Evolutionary conservation across 371 early-diverging fungal genomes (phyloP).

Genomic region (Gilbertella persicaria): DNA sequence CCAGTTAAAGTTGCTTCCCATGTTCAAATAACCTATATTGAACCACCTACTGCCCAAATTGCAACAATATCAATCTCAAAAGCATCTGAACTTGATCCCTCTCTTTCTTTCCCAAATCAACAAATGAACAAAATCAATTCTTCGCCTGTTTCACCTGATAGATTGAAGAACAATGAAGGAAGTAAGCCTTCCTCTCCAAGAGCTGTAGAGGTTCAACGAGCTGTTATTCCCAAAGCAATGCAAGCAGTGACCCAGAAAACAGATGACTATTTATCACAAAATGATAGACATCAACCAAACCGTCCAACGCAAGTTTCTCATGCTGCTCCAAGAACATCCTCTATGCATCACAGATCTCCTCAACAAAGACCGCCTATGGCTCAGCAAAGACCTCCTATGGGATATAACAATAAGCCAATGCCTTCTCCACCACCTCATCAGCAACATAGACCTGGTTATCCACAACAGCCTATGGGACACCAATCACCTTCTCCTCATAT

Average conservation of each 20-base stretch:
- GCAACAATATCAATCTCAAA: constrained; percentile 18
- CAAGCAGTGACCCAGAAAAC: constrained; percentile 34
- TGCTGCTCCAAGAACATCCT: background rate
- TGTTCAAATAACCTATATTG: constrained; percentile 43
- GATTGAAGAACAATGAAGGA: constrained; percentile 1
- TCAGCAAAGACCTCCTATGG: no score
- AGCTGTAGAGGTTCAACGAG: constrained; percentile 25
- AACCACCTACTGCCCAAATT: constrained; percentile 37
- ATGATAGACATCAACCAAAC: background rate
- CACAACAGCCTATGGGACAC: background rate
- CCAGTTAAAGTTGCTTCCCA: constrained; percentile 23
- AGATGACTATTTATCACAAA: constrained; percentile 20
- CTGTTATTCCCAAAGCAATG: constrained; percentile 28
- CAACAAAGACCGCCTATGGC: background rate
- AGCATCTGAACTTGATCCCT: background rate
- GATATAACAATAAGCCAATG: constrained; percentile 1
- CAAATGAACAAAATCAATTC: constrained; percentile 5
- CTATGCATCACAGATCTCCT: background rate
- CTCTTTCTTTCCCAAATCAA: constrained; percentile 1
- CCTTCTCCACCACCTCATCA: no score
- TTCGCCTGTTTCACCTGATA: constrained; percentile 3
- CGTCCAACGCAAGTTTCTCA: background rate
- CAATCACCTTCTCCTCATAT: constrained; percentile 14
- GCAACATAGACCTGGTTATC: no score
- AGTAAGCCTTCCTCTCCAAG: constrained; percentile 28